These are phyloP conservation scores for Sphaceloma murrayae DNA, from an alignment of 2,329 filamentous ascomycete genomes.

Conservation along the genomic window DNA sequence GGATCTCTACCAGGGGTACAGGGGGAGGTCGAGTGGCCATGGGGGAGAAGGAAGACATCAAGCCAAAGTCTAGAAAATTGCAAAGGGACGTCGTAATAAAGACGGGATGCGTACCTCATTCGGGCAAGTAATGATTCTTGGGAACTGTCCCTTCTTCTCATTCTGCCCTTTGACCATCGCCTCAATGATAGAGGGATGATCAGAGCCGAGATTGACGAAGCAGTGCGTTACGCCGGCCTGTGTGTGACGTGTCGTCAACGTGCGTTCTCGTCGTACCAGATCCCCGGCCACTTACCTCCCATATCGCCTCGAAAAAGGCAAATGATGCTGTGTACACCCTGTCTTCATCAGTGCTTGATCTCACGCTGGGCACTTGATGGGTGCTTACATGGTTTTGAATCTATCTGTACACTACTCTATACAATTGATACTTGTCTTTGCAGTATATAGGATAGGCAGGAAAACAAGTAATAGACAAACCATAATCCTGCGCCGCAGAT, in stretches of 20 bases:
- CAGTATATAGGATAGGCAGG: neutral
- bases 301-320: conserved; percentile 73
- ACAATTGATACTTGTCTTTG: neutral
- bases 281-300: conserved; percentile 54
- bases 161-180: conserved; percentile 68
- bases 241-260: conserved; percentile 7
- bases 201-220: conserved; percentile 60
- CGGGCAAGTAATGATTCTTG: conserved; percentile 66
- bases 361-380: neutral
- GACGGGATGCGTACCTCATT: conserved; percentile 53
- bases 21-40: too few relatives aligned
- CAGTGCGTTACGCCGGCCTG: conserved; percentile 49
- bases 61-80: too few relatives aligned
- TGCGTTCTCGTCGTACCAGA: too few relatives aligned
- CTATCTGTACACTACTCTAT: conserved; percentile 1
- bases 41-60: too few relatives aligned
- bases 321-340: conserved; percentile 61
- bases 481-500: conserved; percentile 1
- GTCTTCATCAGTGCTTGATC: neutral
- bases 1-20: too few relatives aligned
- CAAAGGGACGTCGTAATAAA: too few relatives aligned
- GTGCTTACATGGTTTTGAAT: neutral
- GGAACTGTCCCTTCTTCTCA: conserved; percentile 55
- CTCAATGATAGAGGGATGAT: conserved; percentile 69
- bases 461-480: neutral